Evolutionary conservation across 2,329 filamentous ascomycete species (phyloP).

Genomic region (Penicillium verrucosum): DNA sequence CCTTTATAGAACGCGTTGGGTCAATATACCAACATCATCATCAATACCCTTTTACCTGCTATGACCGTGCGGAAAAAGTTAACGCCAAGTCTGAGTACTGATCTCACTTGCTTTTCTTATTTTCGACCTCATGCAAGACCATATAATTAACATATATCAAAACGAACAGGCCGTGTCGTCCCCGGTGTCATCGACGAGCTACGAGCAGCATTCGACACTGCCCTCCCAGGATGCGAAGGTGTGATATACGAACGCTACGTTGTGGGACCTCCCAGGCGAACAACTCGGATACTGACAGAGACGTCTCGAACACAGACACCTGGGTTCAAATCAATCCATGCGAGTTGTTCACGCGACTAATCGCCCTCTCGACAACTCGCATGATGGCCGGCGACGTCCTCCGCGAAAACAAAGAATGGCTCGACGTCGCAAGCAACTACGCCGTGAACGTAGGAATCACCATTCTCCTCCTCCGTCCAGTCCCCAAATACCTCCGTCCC

Average conservation of each 20-base stretch:
- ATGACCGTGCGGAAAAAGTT: constrained; percentile 25
- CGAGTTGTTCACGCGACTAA: constrained; percentile 30
- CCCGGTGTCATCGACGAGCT: constrained; percentile 29
- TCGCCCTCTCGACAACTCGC: constrained; percentile 41
- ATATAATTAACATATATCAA: not conserved
- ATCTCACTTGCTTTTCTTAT: not conserved
- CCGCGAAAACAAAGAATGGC: constrained; percentile 41
- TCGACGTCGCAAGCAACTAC: constrained; percentile 34
- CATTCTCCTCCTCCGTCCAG: constrained; percentile 31
- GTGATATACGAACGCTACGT: not conserved
- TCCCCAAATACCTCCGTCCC: constrained; percentile 35
- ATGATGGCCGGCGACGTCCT: constrained; percentile 41
- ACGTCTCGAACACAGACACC: constrained; percentile 10
- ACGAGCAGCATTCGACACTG: constrained; percentile 22
- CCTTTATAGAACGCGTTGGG: constrained; percentile 27
- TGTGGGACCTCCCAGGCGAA: not conserved
- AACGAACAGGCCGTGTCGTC: constrained; percentile 21
- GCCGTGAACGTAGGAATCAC: constrained; percentile 36
- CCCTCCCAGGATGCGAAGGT: constrained; percentile 27
- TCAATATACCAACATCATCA: constrained; percentile 28
- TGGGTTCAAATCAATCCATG: constrained; percentile 26
- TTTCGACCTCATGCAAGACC: not conserved
- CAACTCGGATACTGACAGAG: not conserved
- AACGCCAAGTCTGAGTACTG: constrained; percentile 25
- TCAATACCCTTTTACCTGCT: constrained; percentile 24